Base-by-base conservation (phyloP, 2,329 filamentous ascomycete species). In the Fusarium brevicatenulatum region DNA sequence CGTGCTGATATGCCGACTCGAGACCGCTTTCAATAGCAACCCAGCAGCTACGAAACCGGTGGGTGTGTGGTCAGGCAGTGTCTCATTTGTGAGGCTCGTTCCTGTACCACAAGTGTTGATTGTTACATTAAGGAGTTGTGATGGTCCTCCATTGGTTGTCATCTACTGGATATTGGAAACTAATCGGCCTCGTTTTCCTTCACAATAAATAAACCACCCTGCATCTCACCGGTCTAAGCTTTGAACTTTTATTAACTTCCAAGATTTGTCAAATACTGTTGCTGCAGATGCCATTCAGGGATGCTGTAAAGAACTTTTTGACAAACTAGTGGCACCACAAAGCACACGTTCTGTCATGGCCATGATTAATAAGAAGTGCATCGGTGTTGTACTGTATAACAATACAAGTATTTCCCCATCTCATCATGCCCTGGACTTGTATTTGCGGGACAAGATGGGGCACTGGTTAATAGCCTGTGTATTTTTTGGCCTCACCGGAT, bases 1-100 rank as follows among this genome's bases (percentile, higher is more conserved):
- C 71, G 72, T 77, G 70, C 75, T 72, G 68, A 71, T 64, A 69
- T 76, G 71, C 71, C 66, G 67, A 68, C 72, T 74, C 55, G 53
- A 73, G 70, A 72, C 66, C 52, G 65, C 47, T 57, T 56, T 44
- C 55, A 57, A 54, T 40, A 37, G 3, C n/a, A 36, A n/a, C 21
- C 30, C 52, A 44, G 32, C 34, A 44, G 40, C 39, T 53, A 21
- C 47, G 58, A 42, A 42, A 28, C 42, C 15, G 54, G 43, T 46
- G 30, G 49, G 56, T 36, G 66, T 72, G 56, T 30, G 37, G 39
- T 13, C 37, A 47, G 63, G 52, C 63, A 74, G 57, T 28, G 53
- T 30, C 25, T 72, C 47, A 55, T 65, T 68, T 71, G 40, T 44
- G 57, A 64, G 54, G 19, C 46, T 68, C 36, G 23, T 63, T 60